Conservation (phyloP, 768 basidiomycete species). For the Antrodiella citrinella region DNA sequence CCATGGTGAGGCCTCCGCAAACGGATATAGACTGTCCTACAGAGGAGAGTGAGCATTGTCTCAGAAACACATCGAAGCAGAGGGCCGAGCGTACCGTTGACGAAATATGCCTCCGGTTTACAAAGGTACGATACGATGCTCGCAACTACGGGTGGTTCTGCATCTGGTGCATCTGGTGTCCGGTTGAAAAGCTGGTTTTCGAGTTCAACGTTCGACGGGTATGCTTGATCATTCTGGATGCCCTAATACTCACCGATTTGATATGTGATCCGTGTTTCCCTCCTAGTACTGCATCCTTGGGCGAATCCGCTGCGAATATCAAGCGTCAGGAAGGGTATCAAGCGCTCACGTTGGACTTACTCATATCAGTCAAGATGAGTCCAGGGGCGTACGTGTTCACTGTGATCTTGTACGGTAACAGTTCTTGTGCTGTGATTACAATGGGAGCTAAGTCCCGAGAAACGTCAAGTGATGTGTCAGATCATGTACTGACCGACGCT, state of each 20-base stretch:
- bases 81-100: constrained; percentile 6
- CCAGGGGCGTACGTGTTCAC: constrained; percentile 23
- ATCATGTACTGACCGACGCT: constrained; percentile 3
- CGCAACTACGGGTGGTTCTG: constrained; percentile 5
- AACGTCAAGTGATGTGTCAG: background rate
- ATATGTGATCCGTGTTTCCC: background rate
- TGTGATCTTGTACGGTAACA: constrained; percentile 16
- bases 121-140: constrained; percentile 12
- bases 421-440: constrained; percentile 13
- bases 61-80: background rate
- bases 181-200: background rate
- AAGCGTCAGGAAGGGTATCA: too few species aligned
- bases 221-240: background rate
- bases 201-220: too few species aligned
- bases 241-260: background rate
- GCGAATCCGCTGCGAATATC: too few species aligned
- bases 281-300: background rate
- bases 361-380: constrained; percentile 11
- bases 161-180: background rate
- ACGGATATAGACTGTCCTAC: background rate
- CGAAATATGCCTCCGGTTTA: constrained; percentile 11
- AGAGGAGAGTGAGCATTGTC: background rate
- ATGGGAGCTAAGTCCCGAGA: background rate
- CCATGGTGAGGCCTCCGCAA: background rate
- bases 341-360: constrained; percentile 6